These are phyloP conservation scores for Colletotrichum sidae DNA, from an alignment of 2,329 filamentous ascomycete species.

Conservation along the genomic window DNA sequence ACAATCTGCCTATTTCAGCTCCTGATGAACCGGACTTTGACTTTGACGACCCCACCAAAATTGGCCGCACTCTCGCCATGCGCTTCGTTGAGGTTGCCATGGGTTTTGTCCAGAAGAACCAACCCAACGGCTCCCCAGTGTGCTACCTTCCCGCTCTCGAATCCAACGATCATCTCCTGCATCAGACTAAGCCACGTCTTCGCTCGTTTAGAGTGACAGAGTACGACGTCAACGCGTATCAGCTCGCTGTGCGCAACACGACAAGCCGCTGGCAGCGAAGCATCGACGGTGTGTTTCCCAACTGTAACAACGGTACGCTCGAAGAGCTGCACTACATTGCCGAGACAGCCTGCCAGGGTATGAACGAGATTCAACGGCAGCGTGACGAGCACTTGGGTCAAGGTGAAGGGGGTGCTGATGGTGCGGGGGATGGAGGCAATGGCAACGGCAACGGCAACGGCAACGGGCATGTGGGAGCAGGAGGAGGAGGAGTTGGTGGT, in stretches of 20 bases:
- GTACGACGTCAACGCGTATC: slow-evolving; percentile 51
- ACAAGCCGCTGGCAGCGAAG: slow-evolving; percentile 56
- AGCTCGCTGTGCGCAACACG: slow-evolving; percentile 51
- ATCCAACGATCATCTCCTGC: slow-evolving; percentile 39
- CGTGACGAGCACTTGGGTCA: slow-evolving; percentile 25
- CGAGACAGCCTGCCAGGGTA: slow-evolving; percentile 56
- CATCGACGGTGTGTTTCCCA: slow-evolving; percentile 58
- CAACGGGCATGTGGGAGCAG: background rate
- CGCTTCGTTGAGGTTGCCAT: slow-evolving; percentile 60
- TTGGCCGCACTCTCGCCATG: slow-evolving; percentile 54
- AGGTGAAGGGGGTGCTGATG: slow-evolving; percentile 11
- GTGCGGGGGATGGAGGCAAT: background rate
- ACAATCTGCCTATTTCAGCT: slow-evolving; percentile 42
- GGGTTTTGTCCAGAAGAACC: slow-evolving; percentile 53
- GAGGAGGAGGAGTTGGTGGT: slow-evolving; percentile 8
- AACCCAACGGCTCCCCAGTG: slow-evolving; percentile 41
- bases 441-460: slow-evolving; percentile 1
- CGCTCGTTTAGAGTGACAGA: slow-evolving; percentile 44
- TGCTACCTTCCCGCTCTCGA: slow-evolving; percentile 38
- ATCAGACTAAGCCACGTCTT: slow-evolving; percentile 40
- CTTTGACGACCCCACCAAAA: slow-evolving; percentile 54
- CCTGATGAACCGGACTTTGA: slow-evolving; percentile 48
- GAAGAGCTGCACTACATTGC: slow-evolving; percentile 57
- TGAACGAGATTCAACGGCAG: slow-evolving; percentile 54
- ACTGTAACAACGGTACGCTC: slow-evolving; percentile 57